Evolutionary conservation across 495 filamentous ascomycete genomes (phyloP), one percentile per base, ranked within the genome.

Genomic region (Thermothielavioides terrestris): DNA sequence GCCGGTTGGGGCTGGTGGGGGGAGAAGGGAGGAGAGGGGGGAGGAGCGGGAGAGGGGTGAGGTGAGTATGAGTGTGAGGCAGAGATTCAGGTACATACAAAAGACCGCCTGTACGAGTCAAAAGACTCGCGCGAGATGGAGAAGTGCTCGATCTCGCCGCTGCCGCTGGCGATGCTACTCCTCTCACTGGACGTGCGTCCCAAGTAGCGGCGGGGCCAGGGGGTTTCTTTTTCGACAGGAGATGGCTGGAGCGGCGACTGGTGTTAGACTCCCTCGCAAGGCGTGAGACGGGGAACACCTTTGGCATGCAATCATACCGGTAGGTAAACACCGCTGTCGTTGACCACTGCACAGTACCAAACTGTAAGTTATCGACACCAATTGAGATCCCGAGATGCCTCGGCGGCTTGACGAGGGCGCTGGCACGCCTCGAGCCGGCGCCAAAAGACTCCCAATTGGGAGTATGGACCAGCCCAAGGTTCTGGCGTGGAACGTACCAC

Each of bases 41-140:
- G 32, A 34, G 28, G 42, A 46, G 42, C n/a, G n/a, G n/a, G n/a
- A n/a, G n/a, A n/a, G n/a, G n/a, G n/a, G n/a, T n/a, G n/a, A n/a
- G n/a, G n/a, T n/a, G n/a, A n/a, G n/a, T n/a, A n/a, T n/a, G n/a
- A n/a, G n/a, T n/a, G n/a, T n/a, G 27, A 46, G 43, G 21, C 41
- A 42, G 36, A 7, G 20, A 18, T 5, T 28, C 27, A 30, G 49
- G 20, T 26, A 73, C 85, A 47, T 77, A 94, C 90, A 72, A 98
- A 98, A 50, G 92, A 96, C 53, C 92, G 83, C 43, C 92, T 79
- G 65, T 98, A 98, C 23, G 91, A 95, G 64, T 98, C 92, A 66
- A 97, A 98, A 8, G 89, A 95, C 69, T 98, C 92, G 56, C 92
- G 82, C 26, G 92, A 95, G 68, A 98, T 98, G 44, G 85, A 88